Base-by-base conservation (phyloP, 495 filamentous ascomycete genomes). In the Neurospora discreta region DNA sequence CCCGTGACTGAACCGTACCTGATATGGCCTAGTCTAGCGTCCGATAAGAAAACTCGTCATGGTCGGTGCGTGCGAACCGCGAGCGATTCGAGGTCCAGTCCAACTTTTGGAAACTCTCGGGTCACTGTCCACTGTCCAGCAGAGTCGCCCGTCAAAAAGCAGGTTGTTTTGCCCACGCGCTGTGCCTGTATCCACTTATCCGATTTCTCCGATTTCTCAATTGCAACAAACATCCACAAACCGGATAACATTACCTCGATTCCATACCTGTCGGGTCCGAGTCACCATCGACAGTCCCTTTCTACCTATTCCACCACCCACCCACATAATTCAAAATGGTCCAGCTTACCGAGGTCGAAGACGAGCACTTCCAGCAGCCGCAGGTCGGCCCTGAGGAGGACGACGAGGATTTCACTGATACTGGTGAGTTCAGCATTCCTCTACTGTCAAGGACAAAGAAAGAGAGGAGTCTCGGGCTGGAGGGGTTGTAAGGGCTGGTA, bases 341-440 rank as follows among this genome's bases (percentile, higher is more conserved):
- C 80, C 92, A 96, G 83, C 92, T 99, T 75, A 90, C 90, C 75
- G 96, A 98, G 84, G 94, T 99, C 79, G 90, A 94, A 74, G 95
- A 99, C 80, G 94, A 97, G 84, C 93, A 95, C 81, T 97, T 98
- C 86, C 84, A 89, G 78, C 81, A 90, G 76, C 91, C 92, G 81
- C 89, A 91, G 75, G 84, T 86, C 65, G 87, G 92, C 68, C 84
- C 83, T 73, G 89, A 91, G 72, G 91, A 95, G 74, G 92, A 96
- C 67, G 93, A 95, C 52, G 91, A 90, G 68, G 92, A 95, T 81
- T 95, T 90, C 84, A 94, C 90, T 74, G 94, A 97, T 80, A 93
- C 91, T 70, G 94, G 95, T 94, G 87, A 78, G 86, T 80, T 26
- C 18, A 65, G 26, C 52, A 33, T 70, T 67, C 43, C 58, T 68